Conservation (phyloP, 257 asterid genomes). For the Misopates orontium region DNA sequence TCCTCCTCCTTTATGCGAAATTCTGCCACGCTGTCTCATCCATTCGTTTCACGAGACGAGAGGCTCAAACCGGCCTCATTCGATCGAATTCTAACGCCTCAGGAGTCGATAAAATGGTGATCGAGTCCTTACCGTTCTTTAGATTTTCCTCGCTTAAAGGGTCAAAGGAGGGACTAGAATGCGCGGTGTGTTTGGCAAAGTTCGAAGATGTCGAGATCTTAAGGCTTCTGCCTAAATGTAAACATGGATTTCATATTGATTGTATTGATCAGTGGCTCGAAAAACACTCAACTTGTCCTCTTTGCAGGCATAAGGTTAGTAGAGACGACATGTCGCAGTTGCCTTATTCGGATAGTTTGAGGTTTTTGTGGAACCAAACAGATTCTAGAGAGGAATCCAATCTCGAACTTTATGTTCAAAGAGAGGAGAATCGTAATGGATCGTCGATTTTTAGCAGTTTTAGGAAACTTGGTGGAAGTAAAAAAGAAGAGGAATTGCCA, state of each 20-base stretch:
- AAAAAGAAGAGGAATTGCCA: conserved; percentile 37
- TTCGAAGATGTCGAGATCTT: conserved; percentile 56
- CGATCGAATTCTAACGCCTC: conserved; percentile 25
- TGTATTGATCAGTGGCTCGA: conserved; percentile 73
- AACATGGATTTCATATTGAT: conserved; percentile 58
- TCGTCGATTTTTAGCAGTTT: conserved; percentile 50
- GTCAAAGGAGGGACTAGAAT: conserved; percentile 54
- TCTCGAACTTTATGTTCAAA: conserved; percentile 44
- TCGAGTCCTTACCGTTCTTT: conserved; percentile 65
- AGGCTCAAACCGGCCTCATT: conserved; percentile 42
- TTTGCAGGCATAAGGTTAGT: conserved; percentile 47
- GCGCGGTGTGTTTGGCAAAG: conserved; percentile 59
- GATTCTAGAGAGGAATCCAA: conserved; percentile 33
- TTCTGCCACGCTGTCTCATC: conserved; percentile 57
- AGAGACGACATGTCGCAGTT: conserved; percentile 38
- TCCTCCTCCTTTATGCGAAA: conserved; percentile 77
- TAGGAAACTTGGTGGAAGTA: conserved; percentile 11
- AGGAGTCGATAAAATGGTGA: conserved; percentile 49
- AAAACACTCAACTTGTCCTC: conserved; percentile 68
- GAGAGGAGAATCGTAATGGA: conserved; percentile 42
- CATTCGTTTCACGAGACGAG: conserved; percentile 18
- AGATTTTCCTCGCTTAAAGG: conserved; percentile 55
- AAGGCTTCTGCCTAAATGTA: conserved; percentile 57
- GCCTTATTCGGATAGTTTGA: conserved; percentile 36
- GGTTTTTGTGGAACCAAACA: conserved; percentile 32